These are phyloP conservation scores for Neonectria hederae DNA, from an alignment of 2,329 filamentous ascomycete species.

Conservation along the genomic window DNA sequence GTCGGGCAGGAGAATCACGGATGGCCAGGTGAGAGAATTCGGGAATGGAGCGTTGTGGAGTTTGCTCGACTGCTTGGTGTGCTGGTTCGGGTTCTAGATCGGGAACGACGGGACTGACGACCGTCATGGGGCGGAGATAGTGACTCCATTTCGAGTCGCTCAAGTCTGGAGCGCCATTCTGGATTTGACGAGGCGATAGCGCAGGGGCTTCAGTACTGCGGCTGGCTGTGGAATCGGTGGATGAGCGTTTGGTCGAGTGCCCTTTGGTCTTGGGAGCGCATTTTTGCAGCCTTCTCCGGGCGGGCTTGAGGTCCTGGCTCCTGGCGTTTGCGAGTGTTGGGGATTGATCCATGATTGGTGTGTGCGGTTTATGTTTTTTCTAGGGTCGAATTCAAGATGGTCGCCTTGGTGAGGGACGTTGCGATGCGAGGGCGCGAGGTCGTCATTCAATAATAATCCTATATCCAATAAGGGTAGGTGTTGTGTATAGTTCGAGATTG, in stretches of 20 bases:
- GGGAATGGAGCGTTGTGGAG: conserved; percentile 35
- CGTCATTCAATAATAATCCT: conserved; percentile 21
- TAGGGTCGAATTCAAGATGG: conserved; percentile 21
- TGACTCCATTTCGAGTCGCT: conserved; percentile 44
- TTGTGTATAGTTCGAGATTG: conserved; percentile 11
- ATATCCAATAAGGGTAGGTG: conserved; percentile 1
- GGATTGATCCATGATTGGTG: conserved; percentile 9
- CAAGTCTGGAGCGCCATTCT: conserved; percentile 38
- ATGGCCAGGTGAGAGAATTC: conserved; percentile 41
- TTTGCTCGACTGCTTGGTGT: conserved; percentile 30
- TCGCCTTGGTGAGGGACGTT: conserved; percentile 6
- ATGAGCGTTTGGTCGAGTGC: conserved; percentile 39
- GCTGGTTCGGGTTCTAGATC: conserved; percentile 26
- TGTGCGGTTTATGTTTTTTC: conserved; percentile 8
- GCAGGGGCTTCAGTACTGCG: conserved; percentile 28
- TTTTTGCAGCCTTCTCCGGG: conserved; percentile 45
- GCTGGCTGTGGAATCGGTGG: conserved; percentile 40
- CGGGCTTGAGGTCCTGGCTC: conserved; percentile 39
- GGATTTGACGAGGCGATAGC: conserved; percentile 33
- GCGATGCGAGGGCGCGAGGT: conserved; percentile 17
- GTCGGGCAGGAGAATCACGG: conserved; percentile 30
- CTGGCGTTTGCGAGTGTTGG: conserved; percentile 8
- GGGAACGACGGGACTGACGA: conserved; percentile 29
- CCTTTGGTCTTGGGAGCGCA: conserved; percentile 43
- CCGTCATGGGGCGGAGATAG: conserved; percentile 39